Base-by-base conservation (phyloP, 1,139 yeast genomes). In the Yamadazyma atmosphaerica region DNA sequence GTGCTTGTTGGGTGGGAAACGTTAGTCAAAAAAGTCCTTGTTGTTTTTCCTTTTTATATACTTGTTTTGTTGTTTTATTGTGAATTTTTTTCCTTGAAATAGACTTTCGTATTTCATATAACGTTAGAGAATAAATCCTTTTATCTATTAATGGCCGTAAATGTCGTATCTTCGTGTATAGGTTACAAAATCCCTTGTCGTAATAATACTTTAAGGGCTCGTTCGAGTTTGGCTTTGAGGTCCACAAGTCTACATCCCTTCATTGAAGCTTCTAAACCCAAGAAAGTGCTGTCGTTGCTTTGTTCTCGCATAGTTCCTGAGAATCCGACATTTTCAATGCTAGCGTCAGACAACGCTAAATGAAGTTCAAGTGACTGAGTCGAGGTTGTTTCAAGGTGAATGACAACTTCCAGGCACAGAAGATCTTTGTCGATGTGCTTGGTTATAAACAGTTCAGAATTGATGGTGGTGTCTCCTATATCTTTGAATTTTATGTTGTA, bases 381-480 rank as follows among this genome's bases (percentile, higher is more conserved):
- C 4, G 21, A 15, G 4, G 21, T 8, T 23, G 21, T 10, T 16
- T 28, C 19, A 16, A 28, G 12, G 9, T 16, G 6, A 15, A 28
- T 16, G 5, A 10, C 19, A 5, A 34, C 25, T 4, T 11, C 5
- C 15, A 26, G 33, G 42, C 66, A 60, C 35, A 50, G 55, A 13
- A 62, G 43, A 44, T 64, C 71, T 22, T 54, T 51, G 4, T 51
- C 55, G 2, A 60, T 39, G 17, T 43, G 43, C 11, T 30, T 25
- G 3, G 55, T 38, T 3, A 28, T 6, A n/a, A 23, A 23, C 17
- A 6, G 19, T 16, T 16, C 31, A 28, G 19, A 28, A 28, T 8
- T 4, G 3, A 4, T 5, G 19, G 31, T 8, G 5, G 4, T 10
- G n/a, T 9, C 12, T 4, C 19, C 24, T 18, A 52, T 39, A 18